phyloP scores from a whole-genome alignment of 352 stramenopile genomes.

The Phytophthora lateralis region DNA sequence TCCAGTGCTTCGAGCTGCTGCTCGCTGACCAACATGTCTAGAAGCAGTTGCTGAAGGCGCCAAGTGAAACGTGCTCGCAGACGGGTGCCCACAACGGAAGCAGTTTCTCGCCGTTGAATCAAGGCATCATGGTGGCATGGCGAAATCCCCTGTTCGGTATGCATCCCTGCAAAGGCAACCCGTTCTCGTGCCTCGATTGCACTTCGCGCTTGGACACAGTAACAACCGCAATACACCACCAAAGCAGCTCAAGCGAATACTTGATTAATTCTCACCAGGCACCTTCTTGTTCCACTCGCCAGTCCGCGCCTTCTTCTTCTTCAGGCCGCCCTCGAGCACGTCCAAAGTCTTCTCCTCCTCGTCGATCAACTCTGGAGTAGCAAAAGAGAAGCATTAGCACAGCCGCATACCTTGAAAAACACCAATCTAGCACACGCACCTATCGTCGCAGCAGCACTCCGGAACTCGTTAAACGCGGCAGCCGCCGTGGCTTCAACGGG shows the following conservation, averaged over 20 bases:
- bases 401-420: background rate
- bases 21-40: background rate
- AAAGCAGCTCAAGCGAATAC: constrained; percentile 11
- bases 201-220: too few species aligned
- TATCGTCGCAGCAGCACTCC: constrained; percentile 52
- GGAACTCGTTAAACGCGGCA: constrained; percentile 47
- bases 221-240: background rate
- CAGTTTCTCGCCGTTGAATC: background rate
- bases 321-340: constrained; percentile 65
- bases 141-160: too few species aligned
- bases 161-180: too few species aligned
- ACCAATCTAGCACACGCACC: constrained; percentile 39
- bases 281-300: constrained; percentile 51
- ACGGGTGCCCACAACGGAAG: background rate
- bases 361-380: constrained; percentile 47
- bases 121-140: background rate
- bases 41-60: too few species aligned
- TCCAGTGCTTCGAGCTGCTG: background rate
- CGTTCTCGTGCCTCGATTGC: too few species aligned
- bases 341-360: constrained; percentile 56
- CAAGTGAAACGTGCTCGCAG: background rate
- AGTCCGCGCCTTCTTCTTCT: constrained; percentile 85
- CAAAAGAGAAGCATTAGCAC: constrained; percentile 14
- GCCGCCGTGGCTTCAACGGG: constrained; percentile 18
- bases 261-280: constrained; percentile 31